These are phyloP conservation scores for Sugiyamaella sp. DNA, from an alignment of 1,139 yeast species.

Conservation along the genomic window DNA sequence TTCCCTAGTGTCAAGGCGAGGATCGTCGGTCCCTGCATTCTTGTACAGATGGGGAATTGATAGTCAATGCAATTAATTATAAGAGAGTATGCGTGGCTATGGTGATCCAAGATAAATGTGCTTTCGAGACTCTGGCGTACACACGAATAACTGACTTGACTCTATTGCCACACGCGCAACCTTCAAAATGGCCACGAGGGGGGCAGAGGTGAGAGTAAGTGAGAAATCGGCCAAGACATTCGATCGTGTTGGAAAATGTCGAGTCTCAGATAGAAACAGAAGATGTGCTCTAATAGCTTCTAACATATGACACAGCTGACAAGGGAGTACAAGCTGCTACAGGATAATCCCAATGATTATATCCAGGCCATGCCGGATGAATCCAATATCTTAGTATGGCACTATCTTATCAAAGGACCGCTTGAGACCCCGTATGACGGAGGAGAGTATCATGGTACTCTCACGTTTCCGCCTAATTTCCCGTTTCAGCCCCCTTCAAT, in stretches of 20 bases:
- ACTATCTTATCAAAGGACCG: slow-evolving; percentile 81
- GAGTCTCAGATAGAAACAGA: too few relatives aligned
- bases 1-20: not conserved
- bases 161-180: too few relatives aligned
- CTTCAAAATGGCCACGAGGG: not conserved
- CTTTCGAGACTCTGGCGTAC: too few relatives aligned
- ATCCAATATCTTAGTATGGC: slow-evolving; percentile 76
- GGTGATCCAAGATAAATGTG: too few relatives aligned
- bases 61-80: not conserved
- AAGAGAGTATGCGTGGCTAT: not conserved
- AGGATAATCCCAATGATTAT: slow-evolving; percentile 77
- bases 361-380: slow-evolving; percentile 85
- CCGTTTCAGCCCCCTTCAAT: slow-evolving; percentile 95
- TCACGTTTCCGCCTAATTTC: slow-evolving; percentile 81
- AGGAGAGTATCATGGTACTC: slow-evolving; percentile 89
- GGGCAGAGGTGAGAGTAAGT: not conserved
- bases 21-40: not conserved
- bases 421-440: slow-evolving; percentile 80
- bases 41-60: not conserved
- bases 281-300: too few relatives aligned
- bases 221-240: not conserved
- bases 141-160: too few relatives aligned
- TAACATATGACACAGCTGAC: slow-evolving; percentile 57
- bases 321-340: slow-evolving; percentile 75
- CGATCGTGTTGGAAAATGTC: too few relatives aligned